These are phyloP conservation scores for Coemansia sp. DNA, from an alignment of 192 early-diverging fungal species.

Conservation along the genomic window DNA sequence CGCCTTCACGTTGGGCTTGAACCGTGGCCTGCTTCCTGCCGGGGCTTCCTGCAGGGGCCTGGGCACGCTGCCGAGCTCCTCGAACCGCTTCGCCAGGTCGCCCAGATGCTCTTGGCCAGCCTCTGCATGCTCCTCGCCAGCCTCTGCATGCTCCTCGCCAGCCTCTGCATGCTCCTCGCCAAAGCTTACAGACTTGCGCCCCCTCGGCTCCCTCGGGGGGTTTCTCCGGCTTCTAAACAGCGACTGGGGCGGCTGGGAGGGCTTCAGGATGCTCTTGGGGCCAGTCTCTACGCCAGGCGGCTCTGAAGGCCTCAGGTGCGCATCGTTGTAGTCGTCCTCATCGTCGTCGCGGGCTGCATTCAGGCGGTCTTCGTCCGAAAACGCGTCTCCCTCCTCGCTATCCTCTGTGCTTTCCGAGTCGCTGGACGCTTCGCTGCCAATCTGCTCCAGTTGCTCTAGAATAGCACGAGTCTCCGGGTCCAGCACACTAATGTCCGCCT, in stretches of 20 bases:
- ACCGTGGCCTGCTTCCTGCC: conserved; percentile 12
- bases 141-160: no score
- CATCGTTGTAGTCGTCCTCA: conserved; percentile 46
- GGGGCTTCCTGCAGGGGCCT: neutral
- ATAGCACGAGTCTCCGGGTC: conserved; percentile 18
- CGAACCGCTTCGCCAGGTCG: no score
- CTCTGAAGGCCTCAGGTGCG: no score
- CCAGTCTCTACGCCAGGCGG: neutral
- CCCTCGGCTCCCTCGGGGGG: neutral
- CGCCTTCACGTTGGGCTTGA: conserved; percentile 23
- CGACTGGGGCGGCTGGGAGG: neutral
- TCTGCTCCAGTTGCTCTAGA: conserved; percentile 34
- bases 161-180: neutral
- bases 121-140: no score
- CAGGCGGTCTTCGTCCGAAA: conserved; percentile 41
- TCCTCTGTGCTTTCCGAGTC: conserved; percentile 16
- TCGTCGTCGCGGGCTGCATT: conserved; percentile 42
- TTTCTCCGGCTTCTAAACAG: no score
- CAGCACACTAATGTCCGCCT: conserved; percentile 5
- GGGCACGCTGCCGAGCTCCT: no score
- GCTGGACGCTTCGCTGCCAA: neutral
- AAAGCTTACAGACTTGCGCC: conserved; percentile 28
- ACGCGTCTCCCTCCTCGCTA: conserved; percentile 19
- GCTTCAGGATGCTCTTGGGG: conserved; percentile 32
- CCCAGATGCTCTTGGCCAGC: no score